A percentile compares a stretch with the other conserved stretches of the same genome.
These are phyloP conservation scores for Phoenix dactylifera DNA, from an alignment of 176 grass and related monocot genomes.

Conservation along the genomic window DNA sequence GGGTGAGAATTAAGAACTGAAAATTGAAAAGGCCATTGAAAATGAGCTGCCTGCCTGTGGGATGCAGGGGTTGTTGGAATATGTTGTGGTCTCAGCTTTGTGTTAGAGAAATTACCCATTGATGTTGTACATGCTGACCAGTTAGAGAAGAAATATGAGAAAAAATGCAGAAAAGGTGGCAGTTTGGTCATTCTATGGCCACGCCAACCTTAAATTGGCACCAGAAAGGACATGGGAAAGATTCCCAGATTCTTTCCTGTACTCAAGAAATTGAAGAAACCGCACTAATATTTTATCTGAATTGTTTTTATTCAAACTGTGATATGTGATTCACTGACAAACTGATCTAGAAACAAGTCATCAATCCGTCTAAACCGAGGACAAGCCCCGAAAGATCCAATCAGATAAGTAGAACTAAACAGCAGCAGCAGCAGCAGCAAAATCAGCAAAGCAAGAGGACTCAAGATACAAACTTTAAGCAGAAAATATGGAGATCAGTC, in stretches of 20 bases:
- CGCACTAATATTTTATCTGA: too few species aligned
- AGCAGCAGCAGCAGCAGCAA: not conserved
- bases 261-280: constrained; percentile 1
- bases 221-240: too few species aligned
- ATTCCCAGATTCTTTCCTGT: too few species aligned
- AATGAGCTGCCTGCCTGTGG: not conserved
- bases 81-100: not conserved
- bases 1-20: constrained; percentile 3
- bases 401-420: not conserved
- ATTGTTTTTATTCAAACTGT: too few species aligned
- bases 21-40: not conserved
- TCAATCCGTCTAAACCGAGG: not conserved
- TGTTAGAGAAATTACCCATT: too few species aligned
- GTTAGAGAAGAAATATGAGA: too few species aligned
- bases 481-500: not conserved
- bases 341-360: not conserved
- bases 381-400: not conserved
- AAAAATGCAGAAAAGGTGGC: too few species aligned
- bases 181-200: too few species aligned
- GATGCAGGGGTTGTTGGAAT: too few species aligned
- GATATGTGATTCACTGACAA: too few species aligned
- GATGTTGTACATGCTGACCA: too few species aligned
- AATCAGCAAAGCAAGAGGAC: not conserved
- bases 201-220: too few species aligned
- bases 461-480: constrained; percentile 3